These are phyloP conservation scores for Hamigera avellanea DNA, from an alignment of 495 filamentous ascomycete genomes.

Conservation along the genomic window DNA sequence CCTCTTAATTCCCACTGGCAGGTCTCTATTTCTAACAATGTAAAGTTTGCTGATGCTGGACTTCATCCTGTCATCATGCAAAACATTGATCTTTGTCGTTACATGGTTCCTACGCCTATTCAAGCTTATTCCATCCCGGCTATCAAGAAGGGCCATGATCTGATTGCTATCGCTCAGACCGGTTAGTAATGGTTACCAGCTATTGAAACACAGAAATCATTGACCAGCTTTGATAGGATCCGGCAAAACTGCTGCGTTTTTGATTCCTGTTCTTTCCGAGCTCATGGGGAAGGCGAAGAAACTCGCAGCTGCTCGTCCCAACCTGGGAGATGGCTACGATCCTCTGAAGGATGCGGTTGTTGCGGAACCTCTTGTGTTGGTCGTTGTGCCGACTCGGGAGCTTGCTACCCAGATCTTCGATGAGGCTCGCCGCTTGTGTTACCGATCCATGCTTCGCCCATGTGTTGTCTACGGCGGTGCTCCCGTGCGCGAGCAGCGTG, in stretches of 20 bases:
- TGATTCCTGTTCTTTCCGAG: slow-evolving; percentile 80
- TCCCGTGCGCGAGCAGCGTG: slow-evolving; percentile 49
- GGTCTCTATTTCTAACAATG: slow-evolving; percentile 14
- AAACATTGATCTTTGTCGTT: slow-evolving; percentile 62
- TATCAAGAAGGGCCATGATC: slow-evolving; percentile 56
- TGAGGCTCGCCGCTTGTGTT: slow-evolving; percentile 81
- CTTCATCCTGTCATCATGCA: slow-evolving; percentile 73
- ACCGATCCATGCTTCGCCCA: slow-evolving; percentile 87
- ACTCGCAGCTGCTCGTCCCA: slow-evolving; percentile 64
- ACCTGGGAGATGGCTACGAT: slow-evolving; percentile 35
- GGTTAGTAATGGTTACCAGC: slow-evolving; percentile 41
- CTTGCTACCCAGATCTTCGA: slow-evolving; percentile 89
- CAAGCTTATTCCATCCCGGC: slow-evolving; percentile 76
- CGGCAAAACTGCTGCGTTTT: slow-evolving; percentile 88
- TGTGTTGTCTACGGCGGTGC: slow-evolving; percentile 85
- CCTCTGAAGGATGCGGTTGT: slow-evolving; percentile 30
- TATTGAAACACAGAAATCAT: not conserved
- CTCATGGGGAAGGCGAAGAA: slow-evolving; percentile 91
- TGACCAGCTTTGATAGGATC: slow-evolving; percentile 49
- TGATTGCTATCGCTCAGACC: slow-evolving; percentile 85
- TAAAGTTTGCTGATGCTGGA: slow-evolving; percentile 61
- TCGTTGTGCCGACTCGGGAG: slow-evolving; percentile 83
- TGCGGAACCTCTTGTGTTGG: slow-evolving; percentile 76
- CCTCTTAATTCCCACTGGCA: slow-evolving; percentile 35
- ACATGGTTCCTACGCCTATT: slow-evolving; percentile 65